Evolutionary conservation across 2,329 filamentous ascomycete genomes (phyloP).

Genomic region (Coleophoma crateriformis): DNA sequence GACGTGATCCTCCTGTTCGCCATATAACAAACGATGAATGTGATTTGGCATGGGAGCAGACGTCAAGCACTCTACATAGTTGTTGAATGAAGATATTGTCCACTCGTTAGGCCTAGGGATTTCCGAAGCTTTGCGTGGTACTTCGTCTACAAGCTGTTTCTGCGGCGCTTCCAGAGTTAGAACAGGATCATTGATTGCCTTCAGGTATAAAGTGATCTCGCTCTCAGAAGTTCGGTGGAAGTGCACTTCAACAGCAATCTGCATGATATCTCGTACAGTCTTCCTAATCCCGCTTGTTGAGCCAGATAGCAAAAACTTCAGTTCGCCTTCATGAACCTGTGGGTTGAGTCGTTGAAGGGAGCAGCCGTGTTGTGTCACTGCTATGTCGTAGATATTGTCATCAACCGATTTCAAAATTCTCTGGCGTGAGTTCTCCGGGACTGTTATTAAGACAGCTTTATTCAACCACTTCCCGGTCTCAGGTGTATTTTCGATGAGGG

Average conservation of each 20-base stretch:
- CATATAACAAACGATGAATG: slow-evolving; percentile 12
- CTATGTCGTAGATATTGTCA: slow-evolving; percentile 15
- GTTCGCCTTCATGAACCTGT: background rate
- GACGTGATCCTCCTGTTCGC: slow-evolving; percentile 8
- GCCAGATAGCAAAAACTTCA: slow-evolving; percentile 16
- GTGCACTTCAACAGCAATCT: slow-evolving; percentile 7
- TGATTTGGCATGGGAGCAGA: slow-evolving; percentile 15
- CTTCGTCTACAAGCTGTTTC: slow-evolving; percentile 10
- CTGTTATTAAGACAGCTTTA: slow-evolving; percentile 9
- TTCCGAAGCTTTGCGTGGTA: background rate
- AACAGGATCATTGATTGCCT: background rate
- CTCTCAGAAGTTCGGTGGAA: slow-evolving; percentile 1
- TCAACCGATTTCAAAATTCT: slow-evolving; percentile 12
- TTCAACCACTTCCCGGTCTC: slow-evolving; percentile 13
- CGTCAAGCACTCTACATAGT: slow-evolving; percentile 32
- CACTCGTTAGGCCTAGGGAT: slow-evolving; percentile 13
- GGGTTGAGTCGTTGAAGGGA: slow-evolving; percentile 4
- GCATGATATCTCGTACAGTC: slow-evolving; percentile 11
- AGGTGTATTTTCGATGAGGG: slow-evolving; percentile 11
- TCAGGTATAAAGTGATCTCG: slow-evolving; percentile 6
- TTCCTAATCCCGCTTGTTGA: slow-evolving; percentile 11
- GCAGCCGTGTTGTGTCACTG: slow-evolving; percentile 10
- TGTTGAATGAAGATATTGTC: slow-evolving; percentile 29
- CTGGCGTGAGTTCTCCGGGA: slow-evolving; percentile 5
- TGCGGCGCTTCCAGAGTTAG: background rate